Evolutionary conservation across 2,329 filamentous ascomycete genomes (phyloP).

Genomic region (Fusarium chuoi): DNA sequence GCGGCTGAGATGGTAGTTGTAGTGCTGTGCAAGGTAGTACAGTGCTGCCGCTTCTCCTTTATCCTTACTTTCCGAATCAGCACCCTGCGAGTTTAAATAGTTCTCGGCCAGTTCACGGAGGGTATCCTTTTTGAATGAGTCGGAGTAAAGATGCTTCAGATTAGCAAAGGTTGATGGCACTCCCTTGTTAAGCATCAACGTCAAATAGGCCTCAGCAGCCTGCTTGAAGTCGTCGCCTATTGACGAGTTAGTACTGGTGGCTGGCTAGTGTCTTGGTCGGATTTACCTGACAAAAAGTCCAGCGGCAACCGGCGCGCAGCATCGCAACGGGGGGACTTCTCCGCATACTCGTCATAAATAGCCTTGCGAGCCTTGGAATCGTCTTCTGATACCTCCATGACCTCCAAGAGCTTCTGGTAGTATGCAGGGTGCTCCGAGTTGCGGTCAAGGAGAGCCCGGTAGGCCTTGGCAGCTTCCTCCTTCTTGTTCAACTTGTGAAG

Average conservation of each 20-base stretch:
- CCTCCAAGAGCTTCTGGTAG: conserved; percentile 80
- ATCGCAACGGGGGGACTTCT: conserved; percentile 84
- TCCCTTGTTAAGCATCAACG: conserved; percentile 88
- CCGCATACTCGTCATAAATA: conserved; percentile 80
- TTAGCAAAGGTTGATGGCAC: conserved; percentile 97
- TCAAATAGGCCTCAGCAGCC: conserved; percentile 82
- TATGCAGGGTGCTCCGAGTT: conserved; percentile 90
- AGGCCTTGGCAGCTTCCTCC: conserved; percentile 84
- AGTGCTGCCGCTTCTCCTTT: conserved; percentile 82
- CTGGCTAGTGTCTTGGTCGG: neutral
- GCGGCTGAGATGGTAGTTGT: conserved; percentile 90
- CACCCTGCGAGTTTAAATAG: conserved; percentile 72
- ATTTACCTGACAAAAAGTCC: conserved; percentile 81
- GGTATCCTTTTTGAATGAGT: conserved; percentile 79
- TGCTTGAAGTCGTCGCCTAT: conserved; percentile 80
- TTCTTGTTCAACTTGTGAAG: conserved; percentile 79
- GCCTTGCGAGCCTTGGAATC: conserved; percentile 74
- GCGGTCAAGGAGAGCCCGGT: conserved; percentile 81
- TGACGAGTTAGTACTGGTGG: conserved; percentile 32
- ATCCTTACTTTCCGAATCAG: conserved; percentile 57
- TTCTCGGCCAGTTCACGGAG: conserved; percentile 81
- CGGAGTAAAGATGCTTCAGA: conserved; percentile 89
- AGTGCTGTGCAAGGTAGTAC: conserved; percentile 96
- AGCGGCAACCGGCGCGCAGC: conserved; percentile 86
- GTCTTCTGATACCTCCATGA: conserved; percentile 68